Base-by-base conservation (phyloP, 805 yeast species). In the Yarrowia keelungensis region DNA sequence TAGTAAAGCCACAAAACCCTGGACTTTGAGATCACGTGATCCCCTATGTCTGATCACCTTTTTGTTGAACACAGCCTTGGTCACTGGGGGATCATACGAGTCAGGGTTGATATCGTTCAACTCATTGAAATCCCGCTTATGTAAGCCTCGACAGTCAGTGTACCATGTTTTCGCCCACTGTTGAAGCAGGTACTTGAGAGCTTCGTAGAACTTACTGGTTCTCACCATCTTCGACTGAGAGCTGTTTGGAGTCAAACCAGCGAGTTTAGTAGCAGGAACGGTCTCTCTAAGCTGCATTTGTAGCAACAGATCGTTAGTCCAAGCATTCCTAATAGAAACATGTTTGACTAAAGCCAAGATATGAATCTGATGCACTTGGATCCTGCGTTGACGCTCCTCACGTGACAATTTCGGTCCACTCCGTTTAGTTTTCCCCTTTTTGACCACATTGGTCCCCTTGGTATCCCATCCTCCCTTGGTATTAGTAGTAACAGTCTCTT, bases 1-100 rank as follows among this genome's bases (percentile, higher is more conserved):
- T 53, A 92, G 76, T 0, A 94, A 73, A 0, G 90, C 86, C 15
- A 92, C 91, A 79, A 91, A 93, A 0, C 97, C 98, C 74, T 91
- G 97, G 0, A 95, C 92, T 0, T 89, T 89, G 8, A 91, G 69
- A 75, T 94, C 98, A 42, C 90, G 77, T 2, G 91, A 86, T 0
- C 98, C 99, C 16, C 82, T 76, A 35, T 85, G 84, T 15, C 79
- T 75, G 2, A 75, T 68, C 0, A 90, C 75, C 16, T 80, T 74
- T 22, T 77, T 77, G 8, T 76, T 74, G 73, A 90, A 91, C 54
- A 79, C 79, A 1, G 74, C 74, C 41, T 43, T 42, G 10, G 59
- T 65, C 15, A 65, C 26, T 16, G 41, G 47, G 8, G 43, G 35
- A 11, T 65, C 68, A 35, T 51, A 65, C 10, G 59, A 53, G 22